These are phyloP conservation scores for Nicotiana tomentosiformis DNA, from an alignment of 257 asterid genomes.

Conservation along the genomic window DNA sequence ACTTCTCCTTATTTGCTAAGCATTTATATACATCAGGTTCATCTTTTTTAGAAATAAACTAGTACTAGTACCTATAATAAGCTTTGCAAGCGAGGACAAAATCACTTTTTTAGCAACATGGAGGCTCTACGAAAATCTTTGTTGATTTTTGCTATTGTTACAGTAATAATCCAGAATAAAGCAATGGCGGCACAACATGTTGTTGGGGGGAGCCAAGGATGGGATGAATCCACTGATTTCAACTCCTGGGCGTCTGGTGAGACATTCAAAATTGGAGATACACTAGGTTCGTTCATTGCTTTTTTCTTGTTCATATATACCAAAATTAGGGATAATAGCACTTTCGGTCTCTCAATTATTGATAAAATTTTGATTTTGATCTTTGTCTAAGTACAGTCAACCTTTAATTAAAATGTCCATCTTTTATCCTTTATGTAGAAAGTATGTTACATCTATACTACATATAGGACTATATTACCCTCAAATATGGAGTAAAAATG, in stretches of 20 bases:
- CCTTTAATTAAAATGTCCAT: too few relatives aligned
- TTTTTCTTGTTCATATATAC: neutral
- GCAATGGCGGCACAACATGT: conserved; percentile 42
- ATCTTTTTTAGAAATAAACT: neutral
- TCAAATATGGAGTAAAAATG: too few relatives aligned
- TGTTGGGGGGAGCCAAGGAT: conserved; percentile 85
- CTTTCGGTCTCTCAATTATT: too few relatives aligned
- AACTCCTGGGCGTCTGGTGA: conserved; percentile 60
- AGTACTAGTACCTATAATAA: neutral
- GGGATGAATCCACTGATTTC: conserved; percentile 81
- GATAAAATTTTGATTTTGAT: too few relatives aligned
- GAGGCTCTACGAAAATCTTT: conserved; percentile 15
- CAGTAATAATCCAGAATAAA: conserved; percentile 5
- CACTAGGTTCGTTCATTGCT: conserved; percentile 36
- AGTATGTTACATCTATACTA: too few relatives aligned
- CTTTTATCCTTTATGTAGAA: too few relatives aligned
- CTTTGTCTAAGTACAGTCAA: too few relatives aligned
- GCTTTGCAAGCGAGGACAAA: neutral
- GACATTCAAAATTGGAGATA: conserved; percentile 81
- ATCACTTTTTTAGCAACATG: conserved; percentile 16
- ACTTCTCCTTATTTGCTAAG: too few relatives aligned
- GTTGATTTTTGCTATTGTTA: conserved; percentile 8
- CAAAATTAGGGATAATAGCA: neutral
- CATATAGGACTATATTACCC: too few relatives aligned
- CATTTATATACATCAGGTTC: neutral